A percentile compares a stretch with the other conserved stretches of the same genome.
These are phyloP conservation scores for Fonsecaea pedrosoi DNA, from an alignment of 2,329 filamentous ascomycete species.

Conservation along the genomic window DNA sequence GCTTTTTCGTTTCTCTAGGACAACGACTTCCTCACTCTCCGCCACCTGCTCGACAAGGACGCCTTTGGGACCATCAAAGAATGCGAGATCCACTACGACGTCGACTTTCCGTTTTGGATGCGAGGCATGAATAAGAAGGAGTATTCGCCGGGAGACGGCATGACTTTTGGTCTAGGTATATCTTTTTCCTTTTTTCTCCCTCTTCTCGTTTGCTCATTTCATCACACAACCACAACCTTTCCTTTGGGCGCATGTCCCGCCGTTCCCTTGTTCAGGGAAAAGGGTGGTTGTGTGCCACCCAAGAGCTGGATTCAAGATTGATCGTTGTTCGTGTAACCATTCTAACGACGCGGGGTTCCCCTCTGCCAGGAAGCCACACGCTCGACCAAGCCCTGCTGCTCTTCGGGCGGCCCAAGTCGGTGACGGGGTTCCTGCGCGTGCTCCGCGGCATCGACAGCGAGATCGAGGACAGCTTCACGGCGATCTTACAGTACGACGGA, in stretches of 20 bases:
- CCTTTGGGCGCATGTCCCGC: neutral
- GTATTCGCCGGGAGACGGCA: constrained; percentile 69
- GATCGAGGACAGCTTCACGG: constrained; percentile 60
- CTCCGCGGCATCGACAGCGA: constrained; percentile 65
- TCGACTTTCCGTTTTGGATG: constrained; percentile 53
- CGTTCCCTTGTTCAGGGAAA: no score
- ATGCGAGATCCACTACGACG: constrained; percentile 80
- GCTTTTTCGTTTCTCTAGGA: constrained; percentile 62
- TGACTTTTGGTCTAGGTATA: constrained; percentile 72
- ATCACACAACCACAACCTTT: neutral
- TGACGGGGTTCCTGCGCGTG: constrained; percentile 70
- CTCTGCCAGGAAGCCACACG: constrained; percentile 62
- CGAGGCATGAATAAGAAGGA: constrained; percentile 56
- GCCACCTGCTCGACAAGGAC: constrained; percentile 64
- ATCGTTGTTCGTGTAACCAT: neutral
- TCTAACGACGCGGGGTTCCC: neutral
- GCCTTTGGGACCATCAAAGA: constrained; percentile 73
- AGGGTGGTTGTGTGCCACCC: no score
- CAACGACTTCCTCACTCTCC: constrained; percentile 74
- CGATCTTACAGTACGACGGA: constrained; percentile 71
- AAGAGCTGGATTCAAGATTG: no score
- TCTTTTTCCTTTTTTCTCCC: neutral
- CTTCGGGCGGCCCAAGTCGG: constrained; percentile 70
- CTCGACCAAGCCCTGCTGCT: constrained; percentile 75
- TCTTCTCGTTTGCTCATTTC: neutral